Base-by-base conservation (phyloP, 371 early-diverging fungal species). In the Thermomucor indicae-seudaticae region DNA sequence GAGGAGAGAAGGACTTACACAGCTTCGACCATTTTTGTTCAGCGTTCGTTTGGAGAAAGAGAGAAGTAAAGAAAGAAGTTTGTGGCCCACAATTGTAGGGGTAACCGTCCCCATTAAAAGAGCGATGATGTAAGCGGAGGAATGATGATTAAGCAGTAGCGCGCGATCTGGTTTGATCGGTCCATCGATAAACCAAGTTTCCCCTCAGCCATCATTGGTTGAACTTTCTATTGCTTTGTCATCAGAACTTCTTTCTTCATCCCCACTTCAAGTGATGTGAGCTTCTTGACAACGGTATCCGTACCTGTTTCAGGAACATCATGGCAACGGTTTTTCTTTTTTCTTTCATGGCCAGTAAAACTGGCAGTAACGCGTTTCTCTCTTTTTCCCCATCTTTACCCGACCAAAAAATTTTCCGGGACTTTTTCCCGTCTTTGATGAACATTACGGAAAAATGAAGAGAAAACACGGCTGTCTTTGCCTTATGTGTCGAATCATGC, bases 1-100 rank as follows among this genome's bases (percentile, higher is more conserved):
- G 29, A 43, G 14, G 12, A 3, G 1, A 22, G 20, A 24, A 44
- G 1, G n/a, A 48, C 58, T 57, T 57, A 57, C 58, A 57, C 58
- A 51, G 58, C 58, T 57, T 57, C 43, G 35, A 42, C 52, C 58
- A 57, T 57, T 27, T 51, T 57, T 29, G 28, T 24, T 23, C 17
- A 24, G 23, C 28, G 30, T 16, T 51, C 54, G 50, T 41, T 22
- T 29, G 29, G 37, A 35, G 40, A 53, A 42, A 35, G 35, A 47
- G 47, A 50, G 38, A 53, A 49, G 38, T 22, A 46, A 34, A 28
- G 40, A 44, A 32, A 11, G 3, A 12, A 14, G 35, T 12, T 11
- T 6, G 37, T 24, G 20, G 40, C 23, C 20, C 28, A 30, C 30
- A 35, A 45, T 41, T 40, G 47, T 52, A 52, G 43, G 52, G 52